Evolutionary conservation across 139 green algal species (phyloP).

Genomic region (Chlamydomonas schloesseri): DNA sequence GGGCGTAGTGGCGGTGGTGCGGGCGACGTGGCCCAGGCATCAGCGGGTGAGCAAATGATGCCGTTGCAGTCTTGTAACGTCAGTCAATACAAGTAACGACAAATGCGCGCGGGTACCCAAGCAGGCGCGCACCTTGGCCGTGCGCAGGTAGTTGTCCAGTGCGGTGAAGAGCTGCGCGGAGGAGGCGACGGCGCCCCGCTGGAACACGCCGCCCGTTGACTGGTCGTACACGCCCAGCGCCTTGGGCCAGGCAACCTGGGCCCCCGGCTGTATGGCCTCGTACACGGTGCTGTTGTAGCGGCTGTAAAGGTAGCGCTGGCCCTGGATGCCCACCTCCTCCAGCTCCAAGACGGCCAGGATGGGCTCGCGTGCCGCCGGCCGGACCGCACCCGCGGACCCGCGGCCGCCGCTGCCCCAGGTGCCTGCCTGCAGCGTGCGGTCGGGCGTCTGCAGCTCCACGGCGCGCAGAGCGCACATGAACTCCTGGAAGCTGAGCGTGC

Average conservation of each 20-base stretch:
- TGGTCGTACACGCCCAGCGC: slow-evolving; percentile 16
- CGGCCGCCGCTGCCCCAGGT: not conserved
- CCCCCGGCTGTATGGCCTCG: not conserved
- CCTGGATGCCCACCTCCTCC: slow-evolving; percentile 13
- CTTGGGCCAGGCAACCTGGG: not conserved
- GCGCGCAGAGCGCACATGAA: slow-evolving; percentile 27
- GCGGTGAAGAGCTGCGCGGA: slow-evolving; percentile 56
- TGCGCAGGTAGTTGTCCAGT: slow-evolving; percentile 53
- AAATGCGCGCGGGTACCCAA: no score
- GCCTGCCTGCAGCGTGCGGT: slow-evolving; percentile 35
- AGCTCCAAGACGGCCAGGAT: slow-evolving; percentile 28
- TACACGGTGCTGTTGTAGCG: slow-evolving; percentile 47
- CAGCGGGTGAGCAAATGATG: not conserved
- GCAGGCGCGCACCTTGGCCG: not conserved
- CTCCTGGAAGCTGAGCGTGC: slow-evolving; percentile 26
- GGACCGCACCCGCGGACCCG: no score
- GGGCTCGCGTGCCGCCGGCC: not conserved
- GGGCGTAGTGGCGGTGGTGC: not conserved
- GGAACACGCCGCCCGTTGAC: not conserved
- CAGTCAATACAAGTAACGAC: no score
- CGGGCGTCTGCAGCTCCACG: slow-evolving; percentile 47
- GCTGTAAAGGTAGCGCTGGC: slow-evolving; percentile 48
- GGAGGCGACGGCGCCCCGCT: not conserved
- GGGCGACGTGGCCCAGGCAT: not conserved
- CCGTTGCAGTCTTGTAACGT: not conserved